Evolutionary conservation across 352 stramenopile species (phyloP).

Genomic region (Aphanomyces astaci): DNA sequence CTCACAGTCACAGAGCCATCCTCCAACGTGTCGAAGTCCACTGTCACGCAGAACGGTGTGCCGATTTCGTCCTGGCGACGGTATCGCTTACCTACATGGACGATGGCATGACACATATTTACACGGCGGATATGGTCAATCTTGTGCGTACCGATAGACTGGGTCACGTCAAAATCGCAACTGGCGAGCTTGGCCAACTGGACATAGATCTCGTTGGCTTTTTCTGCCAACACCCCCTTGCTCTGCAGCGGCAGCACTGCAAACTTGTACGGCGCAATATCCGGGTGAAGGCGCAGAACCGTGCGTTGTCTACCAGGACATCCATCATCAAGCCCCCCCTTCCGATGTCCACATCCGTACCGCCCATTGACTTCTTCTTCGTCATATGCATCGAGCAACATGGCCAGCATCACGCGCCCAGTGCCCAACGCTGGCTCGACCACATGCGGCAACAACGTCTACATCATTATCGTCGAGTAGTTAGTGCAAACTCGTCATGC

Average conservation of each 20-base stretch:
- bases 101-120: background rate
- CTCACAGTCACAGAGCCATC: slow-evolving; percentile 93
- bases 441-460: slow-evolving; percentile 93
- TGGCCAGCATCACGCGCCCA: slow-evolving; percentile 88
- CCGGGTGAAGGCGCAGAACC: slow-evolving; percentile 89
- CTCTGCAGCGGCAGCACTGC: slow-evolving; percentile 92
- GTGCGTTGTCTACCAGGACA: slow-evolving; percentile 34
- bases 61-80: slow-evolving; percentile 95
- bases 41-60: slow-evolving; percentile 95
- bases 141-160: slow-evolving; percentile 43
- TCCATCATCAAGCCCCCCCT: too few relatives aligned
- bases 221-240: slow-evolving; percentile 87
- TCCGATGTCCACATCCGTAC: background rate
- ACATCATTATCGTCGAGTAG: slow-evolving; percentile 3
- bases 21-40: slow-evolving; percentile 97
- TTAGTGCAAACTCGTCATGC: background rate
- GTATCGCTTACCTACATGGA: slow-evolving; percentile 67
- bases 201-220: slow-evolving; percentile 87
- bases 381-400: slow-evolving; percentile 92
- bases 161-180: slow-evolving; percentile 88
- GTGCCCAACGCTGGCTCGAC: slow-evolving; percentile 89
- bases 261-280: slow-evolving; percentile 92
- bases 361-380: slow-evolving; percentile 88
- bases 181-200: slow-evolving; percentile 82
- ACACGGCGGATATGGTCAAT: background rate